phyloP scores from a whole-genome alignment of 208 protist species.

The Leishmania gerbilli region DNA sequence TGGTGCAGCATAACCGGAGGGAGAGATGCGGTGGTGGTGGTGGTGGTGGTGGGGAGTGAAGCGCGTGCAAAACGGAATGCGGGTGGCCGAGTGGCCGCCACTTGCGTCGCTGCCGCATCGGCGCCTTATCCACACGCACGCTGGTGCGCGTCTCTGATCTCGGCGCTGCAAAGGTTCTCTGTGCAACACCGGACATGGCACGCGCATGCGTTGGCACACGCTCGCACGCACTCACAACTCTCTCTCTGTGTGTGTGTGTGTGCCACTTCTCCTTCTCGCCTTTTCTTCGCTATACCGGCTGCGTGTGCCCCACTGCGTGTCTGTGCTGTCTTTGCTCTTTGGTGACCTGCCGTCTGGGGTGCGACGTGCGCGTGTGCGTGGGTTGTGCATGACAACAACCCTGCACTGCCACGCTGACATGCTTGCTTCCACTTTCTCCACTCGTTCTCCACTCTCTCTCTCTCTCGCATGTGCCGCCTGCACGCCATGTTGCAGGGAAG shows the following conservation, averaged over 20 bases:
- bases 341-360: neutral
- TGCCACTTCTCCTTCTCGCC: neutral
- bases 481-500: neutral
- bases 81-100: neutral
- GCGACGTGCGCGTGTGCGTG: neutral
- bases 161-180: neutral
- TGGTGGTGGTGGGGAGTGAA: neutral
- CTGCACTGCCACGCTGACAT: neutral
- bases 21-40: too few species aligned
- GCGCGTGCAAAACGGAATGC: too few species aligned
- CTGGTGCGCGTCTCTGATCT: neutral
- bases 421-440: neutral
- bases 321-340: neutral
- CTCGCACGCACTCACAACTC: neutral
- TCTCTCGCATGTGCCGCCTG: neutral
- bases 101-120: neutral
- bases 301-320: too few species aligned
- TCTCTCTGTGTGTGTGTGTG: neutral
- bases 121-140: neutral
- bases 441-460: neutral
- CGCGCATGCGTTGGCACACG: neutral
- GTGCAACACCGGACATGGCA: neutral
- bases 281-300: too few species aligned
- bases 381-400: too few species aligned
- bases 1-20: too few species aligned